Percentiles rank a stretch among this genome's conserved stretches.
phyloP scores from a whole-genome alignment of 306 rosid genomes.

The Senna siamea region DNA sequence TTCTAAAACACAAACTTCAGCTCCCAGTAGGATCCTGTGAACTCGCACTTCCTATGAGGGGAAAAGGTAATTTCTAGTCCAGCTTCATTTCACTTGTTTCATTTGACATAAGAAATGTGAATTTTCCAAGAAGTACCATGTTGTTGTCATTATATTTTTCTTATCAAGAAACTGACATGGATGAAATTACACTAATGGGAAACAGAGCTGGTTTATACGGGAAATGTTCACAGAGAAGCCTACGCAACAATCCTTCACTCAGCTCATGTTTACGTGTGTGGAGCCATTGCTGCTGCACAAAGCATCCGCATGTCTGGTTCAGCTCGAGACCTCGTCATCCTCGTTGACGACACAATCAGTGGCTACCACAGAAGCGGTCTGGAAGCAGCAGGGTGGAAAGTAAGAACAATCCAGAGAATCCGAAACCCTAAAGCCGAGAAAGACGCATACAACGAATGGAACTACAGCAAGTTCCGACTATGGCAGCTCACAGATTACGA shows the following conservation, averaged over 20 bases:
- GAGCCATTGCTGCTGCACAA: slow-evolving; percentile 94
- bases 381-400: slow-evolving; percentile 94
- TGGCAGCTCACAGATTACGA: slow-evolving; percentile 94
- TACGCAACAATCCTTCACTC: slow-evolving; percentile 96
- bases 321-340: slow-evolving; percentile 82
- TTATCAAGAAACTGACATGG: slow-evolving; percentile 18
- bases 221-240: slow-evolving; percentile 75
- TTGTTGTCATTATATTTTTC: slow-evolving; percentile 21
- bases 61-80: slow-evolving; percentile 63
- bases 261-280: slow-evolving; percentile 89
- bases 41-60: slow-evolving; percentile 84
- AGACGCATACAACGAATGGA: slow-evolving; percentile 97
- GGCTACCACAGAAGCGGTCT: slow-evolving; percentile 82
- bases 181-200: slow-evolving; percentile 37
- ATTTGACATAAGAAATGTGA: neutral
- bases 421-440: slow-evolving; percentile 96
- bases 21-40: slow-evolving; percentile 94
- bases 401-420: slow-evolving; percentile 78
- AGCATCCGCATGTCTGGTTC: slow-evolving; percentile 94
- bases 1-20: slow-evolving; percentile 65
- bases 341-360: slow-evolving; percentile 84
- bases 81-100: neutral
- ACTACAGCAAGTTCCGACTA: slow-evolving; percentile 91
- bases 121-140: slow-evolving; percentile 15
- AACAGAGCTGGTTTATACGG: slow-evolving; percentile 68